Evolutionary conservation across 352 stramenopile species (phyloP), one percentile per base, ranked within the genome.

Genomic region (Globisporangium splendens): DNA sequence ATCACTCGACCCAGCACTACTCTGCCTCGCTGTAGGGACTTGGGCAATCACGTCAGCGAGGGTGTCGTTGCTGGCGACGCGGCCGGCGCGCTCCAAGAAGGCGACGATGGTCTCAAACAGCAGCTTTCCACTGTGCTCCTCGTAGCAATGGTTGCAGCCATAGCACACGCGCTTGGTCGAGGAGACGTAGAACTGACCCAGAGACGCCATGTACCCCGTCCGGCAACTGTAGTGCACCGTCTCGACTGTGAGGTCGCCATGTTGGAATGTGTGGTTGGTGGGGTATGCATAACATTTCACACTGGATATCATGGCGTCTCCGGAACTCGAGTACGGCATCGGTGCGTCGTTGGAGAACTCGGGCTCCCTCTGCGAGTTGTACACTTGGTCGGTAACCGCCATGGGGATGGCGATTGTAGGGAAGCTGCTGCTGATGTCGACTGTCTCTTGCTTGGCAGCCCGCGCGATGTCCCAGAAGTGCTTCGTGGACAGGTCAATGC

Each of bases 391-490:
- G 17, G 46, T 24, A 43, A 43, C 3, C 38, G 38, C 38, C 49
- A 46, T 41, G 8, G 17, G 18, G 1, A 50, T 20, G 8, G 35
- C 50, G 22, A 50, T 56, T 3, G 43, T 12, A 0, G 51, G 11
- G 18, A 56, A 59, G 44, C 12, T 51, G 10, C 18, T 35, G 51
- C 50, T 15, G 21, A 56, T 59, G 33, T 55, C 38, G 51, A 31
- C 22, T 1, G 46, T 46, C 15, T 62, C 52, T 50, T 53, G 46
- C 48, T 57, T 60, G 35, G 46, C 22, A 14, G 8, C 15, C 24
- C 58, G 58, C 20, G 58, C 58, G 28, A 64, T 31, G 12, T 64
- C 58, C 58, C 58, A 64, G 38, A 64, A 64, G 11, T 42, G 31
- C 41, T 39, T 49, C 33, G 18, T 46, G 2, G 21, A 24, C 8